Percentiles rank a stretch among this genome's conserved stretches.
Evolutionary conservation across 2,329 filamentous ascomycete species (phyloP).

Genomic region (Amauroascus niger): DNA sequence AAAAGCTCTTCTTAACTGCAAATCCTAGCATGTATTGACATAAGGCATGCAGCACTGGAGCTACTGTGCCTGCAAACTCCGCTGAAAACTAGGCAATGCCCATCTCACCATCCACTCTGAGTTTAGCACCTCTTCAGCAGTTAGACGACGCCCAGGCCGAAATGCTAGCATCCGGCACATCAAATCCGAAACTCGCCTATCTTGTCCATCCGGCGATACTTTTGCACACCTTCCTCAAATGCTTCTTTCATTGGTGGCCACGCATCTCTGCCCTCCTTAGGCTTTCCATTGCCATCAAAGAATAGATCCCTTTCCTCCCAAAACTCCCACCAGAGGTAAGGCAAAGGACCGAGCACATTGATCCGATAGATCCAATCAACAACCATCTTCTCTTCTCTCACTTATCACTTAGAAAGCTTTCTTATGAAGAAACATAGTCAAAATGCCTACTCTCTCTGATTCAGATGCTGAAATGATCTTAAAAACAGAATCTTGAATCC

Average conservation of each 20-base stretch:
- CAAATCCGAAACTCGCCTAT: conserved; percentile 17
- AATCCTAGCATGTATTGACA: too few species aligned
- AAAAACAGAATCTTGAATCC: too few species aligned
- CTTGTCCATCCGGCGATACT: conserved; percentile 13
- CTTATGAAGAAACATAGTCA: too few species aligned
- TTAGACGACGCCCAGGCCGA: conserved; percentile 24
- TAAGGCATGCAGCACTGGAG: too few species aligned
- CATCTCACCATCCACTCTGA: conserved; percentile 16
- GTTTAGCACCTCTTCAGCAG: conserved; percentile 8
- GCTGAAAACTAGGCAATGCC: background rate
- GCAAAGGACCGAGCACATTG: conserved; percentile 18
- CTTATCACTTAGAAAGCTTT: too few species aligned
- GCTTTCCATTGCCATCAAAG: conserved; percentile 14
- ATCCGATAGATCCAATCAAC: too few species aligned
- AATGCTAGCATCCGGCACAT: conserved; percentile 42
- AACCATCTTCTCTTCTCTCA: too few species aligned
- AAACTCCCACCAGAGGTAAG: conserved; percentile 16
- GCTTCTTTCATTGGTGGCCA: conserved; percentile 17
- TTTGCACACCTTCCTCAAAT: conserved; percentile 19
- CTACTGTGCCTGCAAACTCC: too few species aligned
- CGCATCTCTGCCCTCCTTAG: conserved; percentile 13
- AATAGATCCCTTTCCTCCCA: conserved; percentile 17
- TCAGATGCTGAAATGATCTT: too few species aligned
- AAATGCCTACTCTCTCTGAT: too few species aligned
- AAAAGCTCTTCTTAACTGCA: too few species aligned